Percentiles rank a stretch among this genome's conserved stretches.
Evolutionary conservation across 2,329 filamentous ascomycete genomes (phyloP).

Genomic region (Shiraia sp.): DNA sequence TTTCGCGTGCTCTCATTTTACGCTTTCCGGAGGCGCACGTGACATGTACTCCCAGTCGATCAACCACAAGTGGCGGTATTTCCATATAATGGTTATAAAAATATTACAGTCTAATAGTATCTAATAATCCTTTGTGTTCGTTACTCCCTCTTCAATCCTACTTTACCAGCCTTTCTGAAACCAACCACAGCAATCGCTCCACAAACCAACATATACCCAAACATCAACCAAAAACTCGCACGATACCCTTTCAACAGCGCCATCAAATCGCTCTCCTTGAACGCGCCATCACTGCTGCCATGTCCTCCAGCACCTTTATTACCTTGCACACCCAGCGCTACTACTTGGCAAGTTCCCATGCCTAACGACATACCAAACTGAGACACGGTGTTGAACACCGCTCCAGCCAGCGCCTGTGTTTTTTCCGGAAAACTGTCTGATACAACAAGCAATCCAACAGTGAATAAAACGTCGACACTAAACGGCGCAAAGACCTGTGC

Average conservation of each 20-base stretch:
- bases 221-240: constrained; percentile 33
- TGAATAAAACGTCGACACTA: constrained; percentile 57
- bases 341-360: constrained; percentile 31
- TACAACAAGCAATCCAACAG: constrained; percentile 59
- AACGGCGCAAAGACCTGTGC: constrained; percentile 49
- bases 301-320: constrained; percentile 5
- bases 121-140: too few relatives aligned
- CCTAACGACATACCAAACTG: constrained; percentile 57
- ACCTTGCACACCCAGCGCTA: constrained; percentile 23
- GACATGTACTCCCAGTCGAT: too few relatives aligned
- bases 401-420: constrained; percentile 63
- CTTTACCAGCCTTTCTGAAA: constrained; percentile 27
- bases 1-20: too few relatives aligned
- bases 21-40: too few relatives aligned
- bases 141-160: constrained; percentile 34
- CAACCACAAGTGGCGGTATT: too few relatives aligned
- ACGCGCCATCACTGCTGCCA: constrained; percentile 7
- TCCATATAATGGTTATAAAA: too few relatives aligned
- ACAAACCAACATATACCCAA: constrained; percentile 28
- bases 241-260: constrained; percentile 24
- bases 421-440: constrained; percentile 59
- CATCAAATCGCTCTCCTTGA: constrained; percentile 7
- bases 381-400: constrained; percentile 63
- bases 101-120: too few relatives aligned
- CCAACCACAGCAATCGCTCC: constrained; percentile 27